Evolutionary conservation across 352 stramenopile species (phyloP), one percentile per base, ranked within the genome.

Genomic region (Phytopythium sindhum): DNA sequence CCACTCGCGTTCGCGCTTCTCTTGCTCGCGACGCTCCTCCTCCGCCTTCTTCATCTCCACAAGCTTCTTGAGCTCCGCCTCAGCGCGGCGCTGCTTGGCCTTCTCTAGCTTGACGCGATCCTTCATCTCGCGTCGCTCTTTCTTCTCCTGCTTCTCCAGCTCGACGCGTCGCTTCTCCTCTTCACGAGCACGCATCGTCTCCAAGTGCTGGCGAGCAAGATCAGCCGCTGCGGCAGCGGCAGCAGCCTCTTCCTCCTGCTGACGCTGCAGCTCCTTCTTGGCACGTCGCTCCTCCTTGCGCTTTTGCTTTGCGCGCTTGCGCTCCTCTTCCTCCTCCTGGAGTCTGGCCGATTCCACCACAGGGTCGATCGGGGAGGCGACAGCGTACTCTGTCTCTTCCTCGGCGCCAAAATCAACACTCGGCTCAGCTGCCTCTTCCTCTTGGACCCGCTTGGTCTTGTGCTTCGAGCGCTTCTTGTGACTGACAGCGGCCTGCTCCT

Each of bases 91-190:
- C 44, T 80, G 71, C 29, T 78, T 70, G 2, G 68, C 57, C 45
- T 81, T 79, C 33, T 83, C 68, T 1, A 67, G 62, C 61, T 82
- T 79, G 14, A 77, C 26, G 28, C 75, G 76, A 12, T 76, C 69
- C 39, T 77, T 79, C 53, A 78, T 67, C 39, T 80, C 69, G 23
- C 71, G 68, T 5, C 72, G 69, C 56, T 82, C 66, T 37, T 77
- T 75, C 65, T 77, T 80, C 41, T 72, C 66, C 7, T 73, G 72
- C 63, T 79, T 80, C 51, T 78, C 66, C 29, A 70, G 69, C 59
- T 80, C 66, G 15, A 79, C 69, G 1, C 62, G 71, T n/a, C 37
- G 59, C 55, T 82, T 82, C 17, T 66, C 69, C 23, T 73, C 74
- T 42, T 82, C 74, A 28, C 74, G 72, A 61, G 63, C 64, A 23